These are phyloP conservation scores for Boletus edulis DNA, from an alignment of 768 basidiomycete species.

Conservation along the genomic window DNA sequence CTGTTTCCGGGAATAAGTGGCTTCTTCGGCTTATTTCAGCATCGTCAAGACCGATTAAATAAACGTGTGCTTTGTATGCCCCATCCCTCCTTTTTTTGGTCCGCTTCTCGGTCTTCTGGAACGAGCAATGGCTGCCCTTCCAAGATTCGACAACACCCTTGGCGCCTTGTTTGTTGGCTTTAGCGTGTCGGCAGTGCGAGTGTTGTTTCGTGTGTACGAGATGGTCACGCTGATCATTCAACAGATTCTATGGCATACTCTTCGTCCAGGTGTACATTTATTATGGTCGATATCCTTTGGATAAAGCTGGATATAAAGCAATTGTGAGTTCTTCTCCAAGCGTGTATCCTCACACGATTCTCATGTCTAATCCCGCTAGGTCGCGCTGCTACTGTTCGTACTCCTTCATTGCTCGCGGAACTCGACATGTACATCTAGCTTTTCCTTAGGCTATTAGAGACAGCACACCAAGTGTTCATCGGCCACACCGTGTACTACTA, in stretches of 20 bases:
- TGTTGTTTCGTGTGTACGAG: not conserved
- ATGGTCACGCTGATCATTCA: conserved; percentile 24
- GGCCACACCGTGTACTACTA: conserved; percentile 55
- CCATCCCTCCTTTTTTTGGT: not conserved
- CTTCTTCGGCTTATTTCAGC: conserved; percentile 10
- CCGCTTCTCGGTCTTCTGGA: not conserved
- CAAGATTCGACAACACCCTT: conserved; percentile 45
- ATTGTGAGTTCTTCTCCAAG: conserved; percentile 40
- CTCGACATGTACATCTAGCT: not conserved
- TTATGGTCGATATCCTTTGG: conserved; percentile 52
- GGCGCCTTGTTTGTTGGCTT: conserved; percentile 64
- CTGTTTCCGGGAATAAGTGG: not conserved
- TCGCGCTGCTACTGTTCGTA: conserved; percentile 32
- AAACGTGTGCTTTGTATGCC: not conserved
- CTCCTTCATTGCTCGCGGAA: not conserved
- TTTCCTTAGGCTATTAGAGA: conserved; percentile 42
- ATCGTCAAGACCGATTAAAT: not conserved
- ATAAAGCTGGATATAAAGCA: conserved; percentile 48
- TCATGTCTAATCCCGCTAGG: conserved; percentile 21
- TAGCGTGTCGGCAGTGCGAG: conserved; percentile 42
- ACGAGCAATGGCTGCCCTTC: conserved; percentile 14
- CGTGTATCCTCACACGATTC: not conserved
- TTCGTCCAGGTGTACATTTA: conserved; percentile 54
- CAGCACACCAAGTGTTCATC: conserved; percentile 49
- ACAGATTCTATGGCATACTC: conserved; percentile 50